Evolutionary conservation across 2,329 filamentous ascomycete genomes (phyloP).

Genomic region (Macrophomina phaseolina): DNA sequence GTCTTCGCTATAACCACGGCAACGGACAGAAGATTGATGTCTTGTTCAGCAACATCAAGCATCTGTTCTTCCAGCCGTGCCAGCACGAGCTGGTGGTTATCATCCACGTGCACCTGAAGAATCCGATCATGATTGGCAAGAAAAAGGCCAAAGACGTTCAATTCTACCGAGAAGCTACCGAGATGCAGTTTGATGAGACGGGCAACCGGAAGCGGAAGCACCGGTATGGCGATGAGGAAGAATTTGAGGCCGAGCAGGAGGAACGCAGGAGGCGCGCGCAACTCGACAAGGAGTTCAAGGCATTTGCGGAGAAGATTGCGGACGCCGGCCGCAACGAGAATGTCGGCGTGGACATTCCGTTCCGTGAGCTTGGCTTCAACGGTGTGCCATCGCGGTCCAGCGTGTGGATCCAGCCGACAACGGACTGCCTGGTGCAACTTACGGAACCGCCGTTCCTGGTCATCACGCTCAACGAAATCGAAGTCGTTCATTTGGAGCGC

Average conservation of each 20-base stretch:
- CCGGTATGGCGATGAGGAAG: constrained; percentile 95
- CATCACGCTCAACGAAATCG: constrained; percentile 92
- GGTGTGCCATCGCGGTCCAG: constrained; percentile 96
- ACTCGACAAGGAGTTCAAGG: constrained; percentile 93
- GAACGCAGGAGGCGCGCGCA: constrained; percentile 89
- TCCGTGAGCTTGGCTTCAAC: constrained; percentile 94
- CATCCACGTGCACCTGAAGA: constrained; percentile 96
- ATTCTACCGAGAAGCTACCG: constrained; percentile 96
- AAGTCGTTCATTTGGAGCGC: constrained; percentile 93
- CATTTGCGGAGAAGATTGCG: constrained; percentile 95
- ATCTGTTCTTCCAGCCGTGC: constrained; percentile 98
- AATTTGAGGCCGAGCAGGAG: constrained; percentile 98
- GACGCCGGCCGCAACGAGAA: constrained; percentile 91
- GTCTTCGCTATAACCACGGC: constrained; percentile 88
- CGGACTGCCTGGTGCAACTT: constrained; percentile 94
- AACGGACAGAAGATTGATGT: constrained; percentile 84
- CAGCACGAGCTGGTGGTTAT: constrained; percentile 96
- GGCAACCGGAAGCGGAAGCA: constrained; percentile 98
- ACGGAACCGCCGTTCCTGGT: constrained; percentile 98
- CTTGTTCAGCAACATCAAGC: constrained; percentile 97
- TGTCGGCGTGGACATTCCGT: constrained; percentile 93
- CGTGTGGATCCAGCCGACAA: constrained; percentile 93
- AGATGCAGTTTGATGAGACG: constrained; percentile 98
- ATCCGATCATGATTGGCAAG: constrained; percentile 97
- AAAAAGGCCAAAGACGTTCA: constrained; percentile 99